Base-by-base conservation (phyloP, 1,284 basidiomycete genomes). In the Microbotryum saponariae region DNA sequence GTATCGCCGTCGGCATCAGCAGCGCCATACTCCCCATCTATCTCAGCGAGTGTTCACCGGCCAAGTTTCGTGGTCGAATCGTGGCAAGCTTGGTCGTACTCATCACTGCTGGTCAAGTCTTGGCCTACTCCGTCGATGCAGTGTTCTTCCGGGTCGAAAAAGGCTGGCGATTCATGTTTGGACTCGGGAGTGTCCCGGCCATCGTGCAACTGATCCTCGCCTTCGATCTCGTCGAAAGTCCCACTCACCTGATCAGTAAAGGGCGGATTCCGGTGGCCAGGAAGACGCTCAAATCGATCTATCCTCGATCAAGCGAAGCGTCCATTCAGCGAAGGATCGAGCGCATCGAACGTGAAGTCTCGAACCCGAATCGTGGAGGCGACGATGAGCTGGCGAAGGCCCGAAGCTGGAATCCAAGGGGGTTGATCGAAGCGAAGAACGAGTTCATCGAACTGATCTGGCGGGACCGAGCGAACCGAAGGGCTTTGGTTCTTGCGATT, bases 181-280 rank as follows among this genome's bases (percentile, higher is more conserved):
- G 74, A 16, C 70, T 76, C 37, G 76, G 76, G 23, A 70, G 74
- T 44, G 60, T 71, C 0, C 71, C 71, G 1, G 53, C 67, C 6
- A 6, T 77, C 1, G 59, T 86, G 1, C 88, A 90, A 71, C 78
- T 72, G 18, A 20, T 85, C 44, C 57, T 80, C 2, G 75, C 83
- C 54, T 74, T 90, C 58, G 83, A 85, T 72, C 77, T 90, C 5
- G 88, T 88, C 0, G 88, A 90, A 74, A 85, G 84, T 59, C 88
- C 88, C 2, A 82, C 87, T 33, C 85, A 87, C 57, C 77, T 88
- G 33, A 75, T 89, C 7, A 77, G 79, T 14, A 78, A 78, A 62
- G 82, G 82, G 1, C 74, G 81, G 29, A 73, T 79, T 54, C 78
- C 76, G 0, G 76, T 72, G 3, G 85, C 86, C 1, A 76, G 75